Conservation (phyloP, 2,329 filamentous ascomycete species). For the Aspergillus eucalypticola region DNA sequence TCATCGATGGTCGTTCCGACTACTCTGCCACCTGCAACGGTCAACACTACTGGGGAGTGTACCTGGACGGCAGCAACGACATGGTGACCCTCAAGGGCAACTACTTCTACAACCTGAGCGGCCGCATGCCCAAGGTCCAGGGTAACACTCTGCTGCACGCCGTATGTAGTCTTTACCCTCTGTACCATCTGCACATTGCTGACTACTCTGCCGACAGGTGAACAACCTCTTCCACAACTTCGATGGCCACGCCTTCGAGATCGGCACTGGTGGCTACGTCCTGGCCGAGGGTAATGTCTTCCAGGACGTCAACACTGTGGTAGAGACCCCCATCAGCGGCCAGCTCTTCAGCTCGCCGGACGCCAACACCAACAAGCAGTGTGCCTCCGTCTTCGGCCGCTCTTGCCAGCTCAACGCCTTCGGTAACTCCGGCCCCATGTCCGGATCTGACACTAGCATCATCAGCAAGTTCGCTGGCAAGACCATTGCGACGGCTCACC, state of each 20-base stretch:
- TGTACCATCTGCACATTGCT: neutral
- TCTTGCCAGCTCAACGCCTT: conserved; percentile 56
- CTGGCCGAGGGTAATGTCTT: conserved; percentile 61
- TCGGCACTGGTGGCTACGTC: conserved; percentile 47
- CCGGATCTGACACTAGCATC: conserved; percentile 49
- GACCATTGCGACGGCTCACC: conserved; percentile 51
- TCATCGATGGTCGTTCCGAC: conserved; percentile 56
- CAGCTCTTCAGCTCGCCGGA: conserved; percentile 43
- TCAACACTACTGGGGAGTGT: conserved; percentile 62
- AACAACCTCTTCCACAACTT: conserved; percentile 64
- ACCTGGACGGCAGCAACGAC: conserved; percentile 58
- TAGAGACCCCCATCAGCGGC: conserved; percentile 42
- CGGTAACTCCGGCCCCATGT: conserved; percentile 37
- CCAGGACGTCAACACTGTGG: conserved; percentile 53
- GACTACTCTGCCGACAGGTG: conserved; percentile 12
- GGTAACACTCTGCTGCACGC: conserved; percentile 60
- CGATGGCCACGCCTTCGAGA: conserved; percentile 60
- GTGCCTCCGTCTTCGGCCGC: conserved; percentile 50
- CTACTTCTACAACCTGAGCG: conserved; percentile 61
- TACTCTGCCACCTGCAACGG: conserved; percentile 61
- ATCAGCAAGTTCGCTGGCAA: conserved; percentile 55
- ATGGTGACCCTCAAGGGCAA: conserved; percentile 61
- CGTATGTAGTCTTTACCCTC: conserved; percentile 15
- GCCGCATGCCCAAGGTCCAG: conserved; percentile 59
- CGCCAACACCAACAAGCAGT: conserved; percentile 43